Evolutionary conservation across 2,329 filamentous ascomycete species (phyloP), one percentile per base, ranked within the genome.

Genomic region (Ceratocystis alfenasii): DNA sequence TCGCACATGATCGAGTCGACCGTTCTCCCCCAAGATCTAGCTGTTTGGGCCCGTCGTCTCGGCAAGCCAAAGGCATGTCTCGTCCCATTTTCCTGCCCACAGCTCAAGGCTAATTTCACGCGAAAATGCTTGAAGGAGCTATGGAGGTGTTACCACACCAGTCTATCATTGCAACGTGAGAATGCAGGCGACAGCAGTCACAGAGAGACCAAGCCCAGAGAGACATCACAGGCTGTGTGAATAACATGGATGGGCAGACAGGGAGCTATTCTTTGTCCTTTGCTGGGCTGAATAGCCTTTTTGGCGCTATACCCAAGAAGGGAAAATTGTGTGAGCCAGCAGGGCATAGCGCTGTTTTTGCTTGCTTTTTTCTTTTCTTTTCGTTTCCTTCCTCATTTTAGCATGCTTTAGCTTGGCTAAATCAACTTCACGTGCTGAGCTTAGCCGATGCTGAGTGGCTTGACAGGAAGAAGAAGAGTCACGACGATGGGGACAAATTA

Each of bases 281-380:
- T 57, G 12, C 30, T 57, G 25, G 53, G 53, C 53, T 57, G 53
- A 57, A 57, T 57, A 57, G 53, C 7, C 53, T 57, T 57, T 57
- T 57, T 57, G 10, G 25, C 53, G 28, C 53, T 57, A 57, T 57
- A n/a, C 53, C 22, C 5, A 57, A 57, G 22, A 57, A 15, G 53
- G 53, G 5, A 57, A 33, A 28, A 33, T 22, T 57, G 53, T 5
- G 25, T 57, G 12, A 57, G 30, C 30, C 53, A 30, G 10, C 22
- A 57, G 22, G 15, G 17, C 53, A 57, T 33, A 57, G 53, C 53
- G 25, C 17, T 28, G 30, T n/a, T 28, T 33, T 30, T 22, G 53
- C 30, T 4, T 41, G 36, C 36, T 12, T 41, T 36, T 12, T 36
- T 36, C 8, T 33, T 33, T 33, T 8, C 7, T 33, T 8, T 36